These are phyloP conservation scores for Microstroma glucosiphilum DNA, from an alignment of 1,284 basidiomycete species.

Conservation along the genomic window DNA sequence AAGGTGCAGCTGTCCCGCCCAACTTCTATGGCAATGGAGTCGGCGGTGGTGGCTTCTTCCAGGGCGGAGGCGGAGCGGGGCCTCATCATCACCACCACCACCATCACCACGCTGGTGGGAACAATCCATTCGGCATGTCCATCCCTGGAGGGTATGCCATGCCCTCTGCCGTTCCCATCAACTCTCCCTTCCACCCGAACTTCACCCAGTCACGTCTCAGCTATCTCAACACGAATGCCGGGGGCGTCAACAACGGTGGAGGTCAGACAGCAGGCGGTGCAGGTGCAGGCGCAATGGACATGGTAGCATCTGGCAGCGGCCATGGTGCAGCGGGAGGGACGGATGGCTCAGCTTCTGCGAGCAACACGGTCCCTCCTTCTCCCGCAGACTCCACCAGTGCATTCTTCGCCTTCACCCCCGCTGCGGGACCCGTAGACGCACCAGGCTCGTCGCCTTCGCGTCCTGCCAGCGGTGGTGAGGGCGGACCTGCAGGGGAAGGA, in stretches of 20 bases:
- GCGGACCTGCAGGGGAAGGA: background rate
- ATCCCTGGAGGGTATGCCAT: constrained; percentile 35
- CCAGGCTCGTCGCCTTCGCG: background rate
- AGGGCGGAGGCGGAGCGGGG: background rate
- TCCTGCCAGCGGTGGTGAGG: background rate
- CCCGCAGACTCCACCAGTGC: constrained; percentile 30
- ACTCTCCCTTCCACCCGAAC: constrained; percentile 7
- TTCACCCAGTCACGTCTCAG: constrained; percentile 10
- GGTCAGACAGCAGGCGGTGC: constrained; percentile 7
- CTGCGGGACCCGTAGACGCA: constrained; percentile 18
- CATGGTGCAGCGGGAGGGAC: background rate
- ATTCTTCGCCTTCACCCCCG: constrained; percentile 33
- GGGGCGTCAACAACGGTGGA: constrained; percentile 5
- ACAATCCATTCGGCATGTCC: constrained; percentile 33
- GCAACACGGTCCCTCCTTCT: constrained; percentile 15
- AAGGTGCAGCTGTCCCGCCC: too few species aligned
- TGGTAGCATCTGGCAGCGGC: background rate
- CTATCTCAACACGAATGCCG: constrained; percentile 3
- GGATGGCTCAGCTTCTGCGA: constrained; percentile 1
- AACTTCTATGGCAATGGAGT: background rate
- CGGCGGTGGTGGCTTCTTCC: background rate
- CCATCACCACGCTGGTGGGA: constrained; percentile 11
- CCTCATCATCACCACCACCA: constrained; percentile 3
- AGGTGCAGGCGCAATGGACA: constrained; percentile 8
- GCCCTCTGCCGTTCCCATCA: constrained; percentile 21